Evolutionary conservation across 106 monocot species (phyloP).

Genomic region (Dendrobium catenatum): DNA sequence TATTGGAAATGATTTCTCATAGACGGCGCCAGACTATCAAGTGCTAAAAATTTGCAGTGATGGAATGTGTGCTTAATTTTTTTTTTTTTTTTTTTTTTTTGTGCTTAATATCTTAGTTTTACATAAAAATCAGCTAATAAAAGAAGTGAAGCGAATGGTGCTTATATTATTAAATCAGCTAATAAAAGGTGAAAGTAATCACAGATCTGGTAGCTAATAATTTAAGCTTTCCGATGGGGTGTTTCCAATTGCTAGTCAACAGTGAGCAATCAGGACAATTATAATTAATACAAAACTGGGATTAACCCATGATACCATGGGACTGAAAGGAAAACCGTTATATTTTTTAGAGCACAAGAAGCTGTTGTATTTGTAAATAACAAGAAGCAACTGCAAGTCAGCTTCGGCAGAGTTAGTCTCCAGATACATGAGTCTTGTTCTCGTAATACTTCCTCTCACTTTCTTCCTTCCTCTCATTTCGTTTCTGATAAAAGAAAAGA

Average conservation of each 20-base stretch:
- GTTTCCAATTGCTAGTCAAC: no score
- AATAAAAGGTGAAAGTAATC: neutral
- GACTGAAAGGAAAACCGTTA: neutral
- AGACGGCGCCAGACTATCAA: no score
- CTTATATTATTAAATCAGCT: neutral
- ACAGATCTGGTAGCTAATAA: neutral
- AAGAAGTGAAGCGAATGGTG: neutral
- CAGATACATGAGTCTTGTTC: conserved; percentile 34
- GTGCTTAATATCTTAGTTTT: no score
- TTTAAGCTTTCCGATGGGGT: neutral
- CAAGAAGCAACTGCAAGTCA: no score
- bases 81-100: no score
- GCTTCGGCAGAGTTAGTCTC: conserved; percentile 22
- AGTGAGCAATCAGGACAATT: neutral
- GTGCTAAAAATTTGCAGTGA: no score
- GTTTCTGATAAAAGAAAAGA: conserved; percentile 28
- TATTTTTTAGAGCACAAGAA: neutral
- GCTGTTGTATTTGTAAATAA: neutral
- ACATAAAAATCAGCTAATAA: neutral
- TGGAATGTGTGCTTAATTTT: no score
- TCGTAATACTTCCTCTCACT: conserved; percentile 69
- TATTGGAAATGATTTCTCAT: no score
- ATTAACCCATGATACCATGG: neutral
- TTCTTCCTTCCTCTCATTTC: conserved; percentile 75
- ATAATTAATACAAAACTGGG: conserved; percentile 2